phyloP scores from a whole-genome alignment of 345 rosid species.

The sweet orange (Citrus sinensis) region DNA sequence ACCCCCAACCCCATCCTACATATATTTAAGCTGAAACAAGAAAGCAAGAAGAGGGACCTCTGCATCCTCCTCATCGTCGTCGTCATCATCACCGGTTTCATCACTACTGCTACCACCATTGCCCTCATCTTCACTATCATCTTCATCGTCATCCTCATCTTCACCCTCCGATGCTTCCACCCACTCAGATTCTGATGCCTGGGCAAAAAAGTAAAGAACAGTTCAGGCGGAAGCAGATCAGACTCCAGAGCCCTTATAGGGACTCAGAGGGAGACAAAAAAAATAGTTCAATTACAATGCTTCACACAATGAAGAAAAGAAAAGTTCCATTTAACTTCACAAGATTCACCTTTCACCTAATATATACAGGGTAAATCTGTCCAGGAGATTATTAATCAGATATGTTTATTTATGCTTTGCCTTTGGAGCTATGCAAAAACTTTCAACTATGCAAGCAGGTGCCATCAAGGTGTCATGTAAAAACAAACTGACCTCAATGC shows the following conservation, averaged over 20 bases:
- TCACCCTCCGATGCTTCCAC: constrained; percentile 83
- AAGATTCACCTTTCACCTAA: background rate
- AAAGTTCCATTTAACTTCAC: background rate
- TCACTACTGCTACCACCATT: constrained; percentile 46
- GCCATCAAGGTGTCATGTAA: background rate
- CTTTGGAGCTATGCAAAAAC: background rate
- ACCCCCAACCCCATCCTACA: background rate
- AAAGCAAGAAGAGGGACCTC: constrained; percentile 33
- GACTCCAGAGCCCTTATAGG: constrained; percentile 3
- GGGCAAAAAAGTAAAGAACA: constrained; percentile 5
- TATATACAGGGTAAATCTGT: background rate
- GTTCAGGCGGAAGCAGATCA: constrained; percentile 2
- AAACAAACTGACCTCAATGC: background rate
- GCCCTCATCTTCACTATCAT: constrained; percentile 48
- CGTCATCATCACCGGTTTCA: constrained; percentile 45
- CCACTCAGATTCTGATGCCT: constrained; percentile 97
- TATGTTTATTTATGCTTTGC: background rate
- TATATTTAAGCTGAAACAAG: constrained; percentile 10
- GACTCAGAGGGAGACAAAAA: background rate
- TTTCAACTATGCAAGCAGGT: background rate
- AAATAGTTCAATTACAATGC: background rate
- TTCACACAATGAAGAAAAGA: background rate
- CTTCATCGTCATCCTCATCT: constrained; percentile 72
- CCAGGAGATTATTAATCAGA: background rate
- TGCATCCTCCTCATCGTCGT: constrained; percentile 30